Conservation (phyloP, 345 rosid genomes). For the Gossypium herbaceum region DNA sequence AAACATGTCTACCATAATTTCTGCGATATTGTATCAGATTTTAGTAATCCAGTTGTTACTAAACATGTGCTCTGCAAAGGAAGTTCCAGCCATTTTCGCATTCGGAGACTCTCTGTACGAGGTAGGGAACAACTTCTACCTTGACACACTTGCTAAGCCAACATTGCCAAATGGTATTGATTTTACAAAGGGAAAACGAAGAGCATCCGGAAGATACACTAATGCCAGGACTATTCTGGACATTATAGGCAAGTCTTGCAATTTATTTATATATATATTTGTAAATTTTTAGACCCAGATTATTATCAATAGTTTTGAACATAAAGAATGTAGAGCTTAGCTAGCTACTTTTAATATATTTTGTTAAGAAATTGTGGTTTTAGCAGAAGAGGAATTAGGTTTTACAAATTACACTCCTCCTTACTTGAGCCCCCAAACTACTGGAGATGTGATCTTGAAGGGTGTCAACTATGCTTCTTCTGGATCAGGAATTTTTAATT, state of each 20-base stretch:
- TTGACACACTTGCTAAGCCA: background rate
- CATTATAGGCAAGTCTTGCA: constrained; percentile 18
- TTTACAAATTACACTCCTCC: constrained; percentile 12
- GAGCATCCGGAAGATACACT: constrained; percentile 16
- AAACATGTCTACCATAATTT: background rate
- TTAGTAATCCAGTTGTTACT: background rate
- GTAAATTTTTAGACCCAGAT: background rate
- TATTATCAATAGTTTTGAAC: background rate
- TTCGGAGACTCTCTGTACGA: constrained; percentile 4
- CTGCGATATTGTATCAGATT: background rate
- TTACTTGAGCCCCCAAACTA: constrained; percentile 5
- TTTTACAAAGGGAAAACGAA: background rate
- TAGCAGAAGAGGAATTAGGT: background rate
- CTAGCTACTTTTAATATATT: background rate
- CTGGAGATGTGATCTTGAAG: constrained; percentile 12
- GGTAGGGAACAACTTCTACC: constrained; percentile 1
- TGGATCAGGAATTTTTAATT: constrained; percentile 8
- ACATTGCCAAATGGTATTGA: constrained; percentile 22
- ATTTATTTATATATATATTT: background rate
- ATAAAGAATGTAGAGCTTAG: background rate
- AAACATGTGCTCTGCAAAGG: background rate
- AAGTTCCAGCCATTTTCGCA: background rate
- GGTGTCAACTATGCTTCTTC: constrained; percentile 20
- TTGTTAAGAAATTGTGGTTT: background rate
- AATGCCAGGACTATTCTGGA: constrained; percentile 12